A percentile compares a stretch with the other conserved stretches of the same genome.
Evolutionary conservation across 257 asterid species (phyloP).

Genomic region (Eucommia ulmoides): DNA sequence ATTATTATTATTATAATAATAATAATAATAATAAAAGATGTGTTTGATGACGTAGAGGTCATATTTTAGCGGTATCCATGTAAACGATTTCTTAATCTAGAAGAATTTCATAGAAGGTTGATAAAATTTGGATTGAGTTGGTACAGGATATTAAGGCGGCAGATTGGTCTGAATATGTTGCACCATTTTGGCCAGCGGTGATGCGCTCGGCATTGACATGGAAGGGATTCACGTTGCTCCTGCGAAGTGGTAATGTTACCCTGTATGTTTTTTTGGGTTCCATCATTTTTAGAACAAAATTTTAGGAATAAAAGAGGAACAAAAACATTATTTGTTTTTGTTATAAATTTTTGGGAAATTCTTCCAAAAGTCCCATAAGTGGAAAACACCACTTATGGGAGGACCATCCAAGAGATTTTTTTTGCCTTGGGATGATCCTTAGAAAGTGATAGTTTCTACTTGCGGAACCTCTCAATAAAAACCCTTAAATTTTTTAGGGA

Average conservation of each 20-base stretch:
- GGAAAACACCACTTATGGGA: no score
- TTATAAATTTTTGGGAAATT: no score
- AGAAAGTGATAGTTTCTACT: no score
- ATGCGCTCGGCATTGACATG: conserved; percentile 75
- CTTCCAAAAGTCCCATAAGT: no score
- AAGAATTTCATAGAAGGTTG: background rate
- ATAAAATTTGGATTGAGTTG: conserved; percentile 5
- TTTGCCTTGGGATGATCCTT: no score
- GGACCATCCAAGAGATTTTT: no score
- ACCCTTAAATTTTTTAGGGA: no score
- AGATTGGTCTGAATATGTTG: conserved; percentile 86
- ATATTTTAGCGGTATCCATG: background rate
- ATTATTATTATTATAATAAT: background rate
- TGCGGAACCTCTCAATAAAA: no score
- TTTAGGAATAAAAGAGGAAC: background rate
- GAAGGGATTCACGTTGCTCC: conserved; percentile 68
- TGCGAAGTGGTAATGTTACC: conserved; percentile 48
- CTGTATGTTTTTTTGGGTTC: background rate
- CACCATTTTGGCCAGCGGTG: conserved; percentile 99
- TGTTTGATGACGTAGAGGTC: background rate
- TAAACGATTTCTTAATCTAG: background rate
- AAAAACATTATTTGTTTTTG: background rate
- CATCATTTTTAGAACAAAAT: no score
- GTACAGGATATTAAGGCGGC: conserved; percentile 69
- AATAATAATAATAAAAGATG: background rate